phyloP scores from a whole-genome alignment of 1,284 basidiomycete genomes.

The Agroathelia rolfsii region DNA sequence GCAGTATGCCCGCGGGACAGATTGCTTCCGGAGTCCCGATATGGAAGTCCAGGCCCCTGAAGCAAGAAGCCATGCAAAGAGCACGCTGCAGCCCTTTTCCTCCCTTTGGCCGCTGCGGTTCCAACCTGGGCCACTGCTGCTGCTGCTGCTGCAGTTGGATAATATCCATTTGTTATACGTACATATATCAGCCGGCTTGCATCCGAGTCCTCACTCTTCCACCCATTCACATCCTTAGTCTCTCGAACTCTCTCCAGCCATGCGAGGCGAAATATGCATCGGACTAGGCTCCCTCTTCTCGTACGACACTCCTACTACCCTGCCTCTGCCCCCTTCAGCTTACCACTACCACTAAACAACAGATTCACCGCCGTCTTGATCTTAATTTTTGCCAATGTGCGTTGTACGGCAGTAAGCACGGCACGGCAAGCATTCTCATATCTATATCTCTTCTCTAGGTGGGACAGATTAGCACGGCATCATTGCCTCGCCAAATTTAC shows the following conservation, averaged over 20 bases:
- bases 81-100: constrained; percentile 13
- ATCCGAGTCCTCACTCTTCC: constrained; percentile 13
- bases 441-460: constrained; percentile 43
- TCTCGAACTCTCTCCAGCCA: constrained; percentile 21
- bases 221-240: constrained; percentile 10
- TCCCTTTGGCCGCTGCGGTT: constrained; percentile 12
- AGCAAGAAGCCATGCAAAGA: no score
- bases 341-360: constrained; percentile 15
- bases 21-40: no score
- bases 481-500: constrained; percentile 56
- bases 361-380: constrained; percentile 59
- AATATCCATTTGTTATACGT: no score
- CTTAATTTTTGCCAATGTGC: constrained; percentile 71
- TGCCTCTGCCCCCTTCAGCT: constrained; percentile 10
- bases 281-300: constrained; percentile 57
- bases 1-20: no score
- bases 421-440: constrained; percentile 20
- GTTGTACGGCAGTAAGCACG: constrained; percentile 18
- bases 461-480: constrained; percentile 70
- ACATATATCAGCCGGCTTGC: no score
- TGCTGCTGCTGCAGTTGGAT: no score
- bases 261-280: constrained; percentile 68
- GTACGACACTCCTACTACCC: constrained; percentile 30
- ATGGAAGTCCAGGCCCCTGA: no score
- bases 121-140: no score